Conservation (phyloP, 2,329 filamentous ascomycete genomes). For the Phyllosticta citriasiana region DNA sequence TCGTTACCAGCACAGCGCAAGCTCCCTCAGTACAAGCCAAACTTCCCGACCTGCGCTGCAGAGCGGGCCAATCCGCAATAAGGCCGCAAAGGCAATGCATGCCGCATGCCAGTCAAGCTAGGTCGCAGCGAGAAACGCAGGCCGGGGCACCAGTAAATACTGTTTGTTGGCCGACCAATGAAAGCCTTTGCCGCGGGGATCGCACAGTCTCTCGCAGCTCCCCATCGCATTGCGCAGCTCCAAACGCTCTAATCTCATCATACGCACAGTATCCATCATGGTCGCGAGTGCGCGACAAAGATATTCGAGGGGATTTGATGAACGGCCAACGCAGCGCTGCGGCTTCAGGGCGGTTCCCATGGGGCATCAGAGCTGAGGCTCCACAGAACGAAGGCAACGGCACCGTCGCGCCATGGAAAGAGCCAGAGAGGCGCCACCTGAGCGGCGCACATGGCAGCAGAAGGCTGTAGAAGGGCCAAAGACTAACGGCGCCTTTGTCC, state of each 20-base stretch:
- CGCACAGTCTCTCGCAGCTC: constrained; percentile 8
- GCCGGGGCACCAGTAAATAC: constrained; percentile 2
- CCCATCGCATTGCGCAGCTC: constrained; percentile 5
- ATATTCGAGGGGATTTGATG: background rate
- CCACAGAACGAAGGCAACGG: constrained; percentile 7
- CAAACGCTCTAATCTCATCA: background rate
- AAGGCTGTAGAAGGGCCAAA: background rate
- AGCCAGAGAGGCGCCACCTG: background rate
- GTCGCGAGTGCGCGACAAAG: constrained; percentile 1
- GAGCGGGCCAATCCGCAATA: constrained; percentile 11
- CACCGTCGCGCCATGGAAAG: background rate
- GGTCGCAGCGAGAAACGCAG: constrained; percentile 12
- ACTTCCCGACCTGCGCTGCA: constrained; percentile 11
- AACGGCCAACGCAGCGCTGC: constrained; percentile 1
- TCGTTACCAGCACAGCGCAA: background rate
- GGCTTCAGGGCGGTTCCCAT: constrained; percentile 5
- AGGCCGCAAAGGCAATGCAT: constrained; percentile 1
- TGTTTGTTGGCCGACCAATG: constrained; percentile 9
- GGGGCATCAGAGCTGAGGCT: constrained; percentile 7
- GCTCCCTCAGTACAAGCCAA: constrained; percentile 5
- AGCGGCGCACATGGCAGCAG: background rate
- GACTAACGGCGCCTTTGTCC: background rate
- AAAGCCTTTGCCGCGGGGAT: constrained; percentile 8
- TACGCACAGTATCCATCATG: background rate
- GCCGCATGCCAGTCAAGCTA: constrained; percentile 12